phyloP scores from a whole-genome alignment of 2,329 filamentous ascomycete species.

The Cercospora sp. region DNA sequence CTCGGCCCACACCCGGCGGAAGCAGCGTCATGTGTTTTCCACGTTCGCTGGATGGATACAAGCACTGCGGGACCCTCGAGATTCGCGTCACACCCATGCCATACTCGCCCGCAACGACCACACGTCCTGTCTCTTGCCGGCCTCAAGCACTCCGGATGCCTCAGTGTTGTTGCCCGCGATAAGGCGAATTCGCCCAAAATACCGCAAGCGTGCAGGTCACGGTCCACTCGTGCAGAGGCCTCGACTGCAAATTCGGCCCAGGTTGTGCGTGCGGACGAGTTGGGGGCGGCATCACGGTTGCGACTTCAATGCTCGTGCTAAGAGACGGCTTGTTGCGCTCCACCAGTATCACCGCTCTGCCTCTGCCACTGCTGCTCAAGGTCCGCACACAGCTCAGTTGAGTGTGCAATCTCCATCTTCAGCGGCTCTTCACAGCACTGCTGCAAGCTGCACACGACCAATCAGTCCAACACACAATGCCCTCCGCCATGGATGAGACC shows the following conservation, averaged over 20 bases:
- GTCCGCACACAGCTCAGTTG: not conserved
- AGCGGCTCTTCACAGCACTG: not conserved
- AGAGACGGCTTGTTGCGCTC: not conserved
- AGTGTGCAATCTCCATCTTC: not conserved
- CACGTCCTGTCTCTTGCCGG: not conserved
- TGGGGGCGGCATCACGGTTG: not conserved
- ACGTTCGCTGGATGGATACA: not conserved
- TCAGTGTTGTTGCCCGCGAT: not conserved
- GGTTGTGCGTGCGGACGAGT: not conserved
- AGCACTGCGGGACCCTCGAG: not conserved
- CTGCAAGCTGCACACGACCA: not conserved
- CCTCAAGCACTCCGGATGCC: not conserved
- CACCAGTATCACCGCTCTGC: not conserved
- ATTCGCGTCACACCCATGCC: not conserved
- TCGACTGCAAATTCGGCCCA: not conserved
- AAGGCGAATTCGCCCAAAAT: conserved; percentile 1
- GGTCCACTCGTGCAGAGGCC: conserved; percentile 3
- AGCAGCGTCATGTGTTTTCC: conserved; percentile 3
- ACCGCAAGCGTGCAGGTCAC: conserved; percentile 4
- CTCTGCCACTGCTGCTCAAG: not conserved
- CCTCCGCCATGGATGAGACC: not conserved
- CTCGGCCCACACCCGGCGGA: not conserved
- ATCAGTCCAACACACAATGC: not conserved
- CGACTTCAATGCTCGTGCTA: conserved; percentile 2
- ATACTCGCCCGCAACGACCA: not conserved